These are phyloP conservation scores for Acacia concinna DNA, from an alignment of 331 rosid species.

Conservation along the genomic window DNA sequence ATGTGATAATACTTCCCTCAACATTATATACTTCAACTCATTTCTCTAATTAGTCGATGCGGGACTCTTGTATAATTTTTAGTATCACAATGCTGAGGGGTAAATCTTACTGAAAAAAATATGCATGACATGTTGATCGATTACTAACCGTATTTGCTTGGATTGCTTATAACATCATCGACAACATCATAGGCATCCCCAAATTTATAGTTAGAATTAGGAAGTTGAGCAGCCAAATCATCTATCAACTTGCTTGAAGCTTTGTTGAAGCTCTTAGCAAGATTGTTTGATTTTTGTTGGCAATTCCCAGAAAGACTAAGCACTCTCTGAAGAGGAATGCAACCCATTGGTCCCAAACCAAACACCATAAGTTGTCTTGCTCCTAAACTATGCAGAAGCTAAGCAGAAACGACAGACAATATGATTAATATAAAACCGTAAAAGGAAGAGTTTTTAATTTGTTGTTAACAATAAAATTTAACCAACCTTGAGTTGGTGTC, in stretches of 20 bases:
- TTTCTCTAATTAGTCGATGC: too few relatives aligned
- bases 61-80: background rate
- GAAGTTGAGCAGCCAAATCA: slow-evolving; percentile 53
- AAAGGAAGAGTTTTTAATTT: background rate
- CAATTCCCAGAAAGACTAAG: slow-evolving; percentile 69
- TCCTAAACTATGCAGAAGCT: slow-evolving; percentile 76
- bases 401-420: background rate
- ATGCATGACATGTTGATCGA: background rate
- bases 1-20: too few relatives aligned
- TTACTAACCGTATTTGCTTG: slow-evolving; percentile 64
- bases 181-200: slow-evolving; percentile 98
- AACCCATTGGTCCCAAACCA: slow-evolving; percentile 97
- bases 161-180: slow-evolving; percentile 62
- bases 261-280: slow-evolving; percentile 77
- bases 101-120: background rate
- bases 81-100: background rate
- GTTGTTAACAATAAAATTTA: background rate
- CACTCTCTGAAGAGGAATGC: slow-evolving; percentile 95
- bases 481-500: slow-evolving; percentile 62
- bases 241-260: slow-evolving; percentile 51
- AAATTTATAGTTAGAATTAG: slow-evolving; percentile 62
- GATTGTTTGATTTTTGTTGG: slow-evolving; percentile 60
- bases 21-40: too few relatives aligned
- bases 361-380: slow-evolving; percentile 82
- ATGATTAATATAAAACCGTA: background rate